Evolutionary conservation across 1,139 yeast genomes (phyloP).

Genomic region (Hemisphaericaspora xylofermentans): DNA sequence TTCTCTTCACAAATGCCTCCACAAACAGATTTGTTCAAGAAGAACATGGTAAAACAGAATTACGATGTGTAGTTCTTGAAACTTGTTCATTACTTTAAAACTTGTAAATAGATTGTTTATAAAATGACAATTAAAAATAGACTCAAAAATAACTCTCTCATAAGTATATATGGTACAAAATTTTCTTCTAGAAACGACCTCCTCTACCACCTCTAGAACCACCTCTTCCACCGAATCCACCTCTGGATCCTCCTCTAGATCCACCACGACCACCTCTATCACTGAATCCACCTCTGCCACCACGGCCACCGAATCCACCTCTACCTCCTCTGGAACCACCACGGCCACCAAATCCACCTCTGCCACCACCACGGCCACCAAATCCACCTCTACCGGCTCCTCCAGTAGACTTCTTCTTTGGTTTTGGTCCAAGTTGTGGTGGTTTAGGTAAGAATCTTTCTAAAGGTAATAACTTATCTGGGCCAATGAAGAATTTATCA

Average conservation of each 20-base stretch:
- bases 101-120: constrained; percentile 3
- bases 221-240: constrained; percentile 33
- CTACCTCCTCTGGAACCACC: constrained; percentile 13
- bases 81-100: constrained; percentile 24
- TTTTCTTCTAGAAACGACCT: constrained; percentile 14
- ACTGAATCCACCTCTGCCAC: constrained; percentile 43
- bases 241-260: constrained; percentile 42
- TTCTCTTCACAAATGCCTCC: constrained; percentile 36
- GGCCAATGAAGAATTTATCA: constrained; percentile 92
- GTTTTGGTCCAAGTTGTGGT: constrained; percentile 71
- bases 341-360: constrained; percentile 29
- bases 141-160: background rate
- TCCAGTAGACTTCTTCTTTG: constrained; percentile 65
- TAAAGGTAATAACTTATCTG: constrained; percentile 90
- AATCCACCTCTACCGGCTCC: constrained; percentile 34
- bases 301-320: constrained; percentile 42
- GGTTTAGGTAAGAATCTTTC: constrained; percentile 97
- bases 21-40: constrained; percentile 21
- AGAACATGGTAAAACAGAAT: constrained; percentile 37
- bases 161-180: constrained; percentile 7
- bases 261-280: constrained; percentile 47
- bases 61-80: constrained; percentile 34
- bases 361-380: constrained; percentile 43
- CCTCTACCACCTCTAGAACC: constrained; percentile 38
- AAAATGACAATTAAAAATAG: background rate